Conservation (phyloP, 2,329 filamentous ascomycete species). For the Pseudogymnoascus sp. region DNA sequence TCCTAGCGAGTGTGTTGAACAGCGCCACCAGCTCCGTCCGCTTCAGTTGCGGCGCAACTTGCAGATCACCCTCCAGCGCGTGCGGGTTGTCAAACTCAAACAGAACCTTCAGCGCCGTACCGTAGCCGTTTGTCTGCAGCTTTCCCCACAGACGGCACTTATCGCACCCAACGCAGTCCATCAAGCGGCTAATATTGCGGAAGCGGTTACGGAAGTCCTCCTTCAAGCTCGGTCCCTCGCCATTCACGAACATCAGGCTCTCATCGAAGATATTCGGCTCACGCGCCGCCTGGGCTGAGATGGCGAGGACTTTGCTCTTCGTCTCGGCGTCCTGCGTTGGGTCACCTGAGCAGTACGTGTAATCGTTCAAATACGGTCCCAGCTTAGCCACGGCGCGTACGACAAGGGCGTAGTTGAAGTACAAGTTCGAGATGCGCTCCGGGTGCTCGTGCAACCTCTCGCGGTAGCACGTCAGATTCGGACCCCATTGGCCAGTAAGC, state of each 20-base stretch:
- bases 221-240: conserved; percentile 71
- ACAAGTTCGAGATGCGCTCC: conserved; percentile 91
- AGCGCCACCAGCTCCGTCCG: conserved; percentile 90
- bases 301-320: conserved; percentile 70
- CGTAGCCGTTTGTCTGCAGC: conserved; percentile 89
- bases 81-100: conserved; percentile 76
- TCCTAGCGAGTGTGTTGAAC: conserved; percentile 86
- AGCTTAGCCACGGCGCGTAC: conserved; percentile 88
- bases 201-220: conserved; percentile 97
- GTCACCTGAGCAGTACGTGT: conserved; percentile 91
- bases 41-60: conserved; percentile 64
- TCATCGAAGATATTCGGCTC: conserved; percentile 88
- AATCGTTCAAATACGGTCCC: conserved; percentile 68
- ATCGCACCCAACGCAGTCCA: conserved; percentile 98
- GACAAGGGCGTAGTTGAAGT: conserved; percentile 98
- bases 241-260: conserved; percentile 84
- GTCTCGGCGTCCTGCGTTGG: conserved; percentile 70
- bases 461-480: conserved; percentile 85
- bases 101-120: conserved; percentile 87
- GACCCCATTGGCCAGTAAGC: conserved; percentile 86
- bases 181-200: conserved; percentile 89
- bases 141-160: conserved; percentile 99
- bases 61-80: conserved; percentile 48
- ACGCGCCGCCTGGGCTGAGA: conserved; percentile 64
- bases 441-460: conserved; percentile 76